A percentile compares a stretch with the other conserved stretches of the same genome.
These are phyloP conservation scores for Candida coleopterorum DNA, from an alignment of 805 yeast species.

Conservation along the genomic window DNA sequence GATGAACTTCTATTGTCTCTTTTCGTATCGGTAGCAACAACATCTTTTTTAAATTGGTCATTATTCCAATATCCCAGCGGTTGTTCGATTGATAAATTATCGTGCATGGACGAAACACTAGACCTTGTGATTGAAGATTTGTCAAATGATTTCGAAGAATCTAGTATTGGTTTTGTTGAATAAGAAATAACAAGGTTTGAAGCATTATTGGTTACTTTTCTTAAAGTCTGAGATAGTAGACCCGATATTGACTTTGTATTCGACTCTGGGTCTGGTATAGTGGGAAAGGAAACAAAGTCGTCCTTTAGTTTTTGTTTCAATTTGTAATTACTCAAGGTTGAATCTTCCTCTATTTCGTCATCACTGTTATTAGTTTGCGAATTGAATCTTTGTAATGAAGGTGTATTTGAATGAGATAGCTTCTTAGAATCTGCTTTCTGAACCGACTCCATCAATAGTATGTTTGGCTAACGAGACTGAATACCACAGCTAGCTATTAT, in stretches of 20 bases:
- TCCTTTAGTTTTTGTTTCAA: slow-evolving; percentile 4
- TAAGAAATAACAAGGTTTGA: slow-evolving; percentile 29
- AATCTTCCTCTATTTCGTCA: slow-evolving; percentile 8
- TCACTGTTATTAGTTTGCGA: slow-evolving; percentile 12
- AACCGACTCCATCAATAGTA: not conserved
- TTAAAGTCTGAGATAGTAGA: slow-evolving; percentile 32
- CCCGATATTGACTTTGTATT: slow-evolving; percentile 28
- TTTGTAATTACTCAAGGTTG: not conserved
- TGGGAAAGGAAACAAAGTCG: slow-evolving; percentile 40
- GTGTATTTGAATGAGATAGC: not conserved
- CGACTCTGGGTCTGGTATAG: slow-evolving; percentile 39
- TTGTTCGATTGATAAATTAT: not conserved
- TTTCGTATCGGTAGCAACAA: not conserved
- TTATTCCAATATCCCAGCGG: not conserved
- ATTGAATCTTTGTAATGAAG: slow-evolving; percentile 3
- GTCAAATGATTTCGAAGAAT: not conserved
- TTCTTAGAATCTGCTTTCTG: not conserved
- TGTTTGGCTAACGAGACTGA: too few species aligned
- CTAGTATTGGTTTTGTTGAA: slow-evolving; percentile 5
- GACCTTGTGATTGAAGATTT: not conserved
- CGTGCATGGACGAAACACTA: not conserved
- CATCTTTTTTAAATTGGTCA: not conserved
- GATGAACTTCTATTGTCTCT: not conserved
- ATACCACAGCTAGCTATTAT: too few species aligned
- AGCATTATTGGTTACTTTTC: slow-evolving; percentile 41